A percentile compares a stretch with the other conserved stretches of the same genome.
These are phyloP conservation scores for Russula virescens DNA, from an alignment of 768 basidiomycete genomes.

Conservation along the genomic window DNA sequence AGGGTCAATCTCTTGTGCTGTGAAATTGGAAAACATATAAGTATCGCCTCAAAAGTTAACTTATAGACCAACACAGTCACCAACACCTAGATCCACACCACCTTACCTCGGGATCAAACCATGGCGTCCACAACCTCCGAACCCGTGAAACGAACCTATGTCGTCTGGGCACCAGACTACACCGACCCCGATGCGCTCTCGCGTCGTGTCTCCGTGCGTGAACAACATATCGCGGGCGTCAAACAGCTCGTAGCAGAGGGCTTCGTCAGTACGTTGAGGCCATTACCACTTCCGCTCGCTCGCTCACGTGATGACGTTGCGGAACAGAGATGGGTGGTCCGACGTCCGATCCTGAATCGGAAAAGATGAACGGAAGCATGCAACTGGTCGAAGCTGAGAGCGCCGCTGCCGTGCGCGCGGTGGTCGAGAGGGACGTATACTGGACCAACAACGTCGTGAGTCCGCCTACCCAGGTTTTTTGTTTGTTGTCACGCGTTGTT, in stretches of 20 bases:
- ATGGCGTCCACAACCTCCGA: neutral
- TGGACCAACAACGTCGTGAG: constrained; percentile 40
- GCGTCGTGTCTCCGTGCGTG: constrained; percentile 4
- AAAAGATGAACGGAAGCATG: constrained; percentile 55
- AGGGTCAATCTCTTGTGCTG: too few species aligned
- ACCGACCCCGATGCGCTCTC: neutral
- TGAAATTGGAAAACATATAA: too few species aligned
- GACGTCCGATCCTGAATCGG: neutral
- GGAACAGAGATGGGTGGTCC: constrained; percentile 2
- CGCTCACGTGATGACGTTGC: too few species aligned
- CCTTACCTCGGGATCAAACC: neutral
- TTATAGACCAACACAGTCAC: too few species aligned
- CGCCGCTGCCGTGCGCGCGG: constrained; percentile 41
- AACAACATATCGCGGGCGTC: neutral
- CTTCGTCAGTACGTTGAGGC: neutral
- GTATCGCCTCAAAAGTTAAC: too few species aligned
- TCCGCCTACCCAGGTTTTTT: too few species aligned
- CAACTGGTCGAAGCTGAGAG: constrained; percentile 50
- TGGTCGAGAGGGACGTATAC: constrained; percentile 40
- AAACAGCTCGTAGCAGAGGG: neutral
- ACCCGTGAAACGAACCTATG: neutral
- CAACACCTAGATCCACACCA: too few species aligned
- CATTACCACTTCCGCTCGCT: too few species aligned
- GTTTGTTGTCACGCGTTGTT: neutral
- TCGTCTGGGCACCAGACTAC: constrained; percentile 13